Conservation (phyloP, 164 flowering plant genomes). For the Houttuynia cordata region DNA sequence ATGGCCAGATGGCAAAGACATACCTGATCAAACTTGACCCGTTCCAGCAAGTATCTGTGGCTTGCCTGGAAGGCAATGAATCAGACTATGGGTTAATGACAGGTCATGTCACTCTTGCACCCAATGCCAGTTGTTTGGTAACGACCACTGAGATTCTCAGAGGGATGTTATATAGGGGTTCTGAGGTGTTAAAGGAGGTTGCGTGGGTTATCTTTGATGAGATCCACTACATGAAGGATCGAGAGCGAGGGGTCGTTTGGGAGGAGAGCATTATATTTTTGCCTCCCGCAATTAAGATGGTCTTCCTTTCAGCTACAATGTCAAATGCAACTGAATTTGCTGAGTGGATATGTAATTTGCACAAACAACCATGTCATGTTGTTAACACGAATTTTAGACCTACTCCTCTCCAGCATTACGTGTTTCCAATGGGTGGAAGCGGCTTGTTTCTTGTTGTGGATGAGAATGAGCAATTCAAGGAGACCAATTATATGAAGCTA, state of each 20-base stretch:
- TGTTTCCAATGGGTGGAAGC: conserved; percentile 80
- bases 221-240: conserved; percentile 90
- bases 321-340: conserved; percentile 99
- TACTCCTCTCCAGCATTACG: conserved; percentile 94
- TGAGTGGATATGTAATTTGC: conserved; percentile 94
- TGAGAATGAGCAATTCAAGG: conserved; percentile 87
- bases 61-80: conserved; percentile 83
- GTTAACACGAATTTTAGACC: conserved; percentile 97
- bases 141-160: conserved; percentile 97
- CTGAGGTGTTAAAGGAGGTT: conserved; percentile 92
- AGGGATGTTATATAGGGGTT: conserved; percentile 92
- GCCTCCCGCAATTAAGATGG: conserved; percentile 95
- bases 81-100: conserved; percentile 98
- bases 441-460: conserved; percentile 94
- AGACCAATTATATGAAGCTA: conserved; percentile 77
- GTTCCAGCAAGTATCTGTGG: conserved; percentile 74
- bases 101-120: conserved; percentile 88
- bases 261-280: conserved; percentile 94
- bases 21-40: conserved; percentile 78
- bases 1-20: conserved; percentile 69
- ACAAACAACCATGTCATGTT: conserved; percentile 96
- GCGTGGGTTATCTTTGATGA: conserved; percentile 98
- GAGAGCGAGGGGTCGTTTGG: conserved; percentile 99
- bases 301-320: conserved; percentile 96
- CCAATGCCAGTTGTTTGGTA: conserved; percentile 88